Evolutionary conservation across 768 basidiomycete species (phyloP).

Genomic region (Leucocoprinus leucothites): DNA sequence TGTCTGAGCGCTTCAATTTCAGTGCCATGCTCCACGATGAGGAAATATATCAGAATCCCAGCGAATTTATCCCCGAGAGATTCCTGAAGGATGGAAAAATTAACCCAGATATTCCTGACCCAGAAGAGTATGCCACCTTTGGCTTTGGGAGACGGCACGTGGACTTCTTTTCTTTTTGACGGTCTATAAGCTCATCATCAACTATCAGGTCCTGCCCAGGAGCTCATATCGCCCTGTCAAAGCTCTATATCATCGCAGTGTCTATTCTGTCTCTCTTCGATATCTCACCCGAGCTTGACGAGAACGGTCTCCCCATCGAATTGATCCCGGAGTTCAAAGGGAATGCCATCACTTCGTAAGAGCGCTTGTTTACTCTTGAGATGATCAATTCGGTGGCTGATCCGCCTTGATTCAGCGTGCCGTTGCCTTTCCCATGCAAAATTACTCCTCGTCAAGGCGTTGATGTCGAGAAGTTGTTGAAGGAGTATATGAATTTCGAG

Average conservation of each 20-base stretch:
- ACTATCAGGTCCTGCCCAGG: constrained; percentile 17
- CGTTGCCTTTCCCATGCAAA: constrained; percentile 2
- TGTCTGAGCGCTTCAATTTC: neutral
- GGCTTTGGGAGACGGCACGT: constrained; percentile 20
- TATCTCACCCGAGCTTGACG: constrained; percentile 22
- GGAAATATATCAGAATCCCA: constrained; percentile 15
- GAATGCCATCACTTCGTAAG: neutral
- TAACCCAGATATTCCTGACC: constrained; percentile 11
- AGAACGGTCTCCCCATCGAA: constrained; percentile 22
- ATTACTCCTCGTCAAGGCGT: neutral
- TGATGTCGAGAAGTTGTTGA: neutral
- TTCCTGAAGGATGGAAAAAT: constrained; percentile 15
- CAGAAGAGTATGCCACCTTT: constrained; percentile 17
- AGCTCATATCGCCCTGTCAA: constrained; percentile 18
- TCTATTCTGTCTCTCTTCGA: constrained; percentile 17
- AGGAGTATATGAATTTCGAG: neutral
- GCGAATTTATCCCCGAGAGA: constrained; percentile 18
- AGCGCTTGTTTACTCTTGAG: too few relatives aligned
- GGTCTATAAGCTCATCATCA: neutral
- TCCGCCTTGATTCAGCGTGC: neutral
- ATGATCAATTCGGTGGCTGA: too few relatives aligned
- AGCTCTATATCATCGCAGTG: constrained; percentile 16
- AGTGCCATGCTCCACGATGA: constrained; percentile 22
- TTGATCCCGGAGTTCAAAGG: constrained; percentile 18
- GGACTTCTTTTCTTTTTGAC: neutral